These are phyloP conservation scores for Plasmopara viticola DNA, from an alignment of 352 stramenopile species.

Conservation along the genomic window DNA sequence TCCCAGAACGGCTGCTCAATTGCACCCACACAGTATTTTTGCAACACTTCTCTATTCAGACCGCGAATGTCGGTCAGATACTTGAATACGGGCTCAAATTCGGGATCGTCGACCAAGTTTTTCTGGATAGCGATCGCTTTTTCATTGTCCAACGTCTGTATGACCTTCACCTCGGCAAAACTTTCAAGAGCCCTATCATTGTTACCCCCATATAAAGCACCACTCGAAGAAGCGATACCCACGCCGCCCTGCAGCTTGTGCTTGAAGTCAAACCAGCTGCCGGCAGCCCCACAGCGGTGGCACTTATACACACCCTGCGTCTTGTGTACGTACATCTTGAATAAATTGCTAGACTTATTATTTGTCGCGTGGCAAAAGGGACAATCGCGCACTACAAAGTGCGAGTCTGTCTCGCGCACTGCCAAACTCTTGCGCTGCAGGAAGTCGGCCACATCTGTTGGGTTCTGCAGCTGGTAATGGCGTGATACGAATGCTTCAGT, in stretches of 20 bases:
- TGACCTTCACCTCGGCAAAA: slow-evolving; percentile 45
- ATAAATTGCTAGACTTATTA: slow-evolving; percentile 82
- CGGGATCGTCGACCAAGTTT: slow-evolving; percentile 63
- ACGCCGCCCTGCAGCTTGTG: slow-evolving; percentile 65
- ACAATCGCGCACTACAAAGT: slow-evolving; percentile 78
- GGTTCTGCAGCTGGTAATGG: slow-evolving; percentile 67
- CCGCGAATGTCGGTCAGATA: slow-evolving; percentile 72
- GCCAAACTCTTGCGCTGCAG: slow-evolving; percentile 66
- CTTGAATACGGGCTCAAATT: slow-evolving; percentile 51
- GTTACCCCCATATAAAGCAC: slow-evolving; percentile 30
- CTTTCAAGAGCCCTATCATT: slow-evolving; percentile 6
- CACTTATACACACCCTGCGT: slow-evolving; percentile 85
- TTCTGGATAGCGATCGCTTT: slow-evolving; percentile 83
- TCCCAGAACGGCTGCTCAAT: slow-evolving; percentile 84
- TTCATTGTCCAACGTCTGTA: slow-evolving; percentile 72
- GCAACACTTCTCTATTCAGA: slow-evolving; percentile 60
- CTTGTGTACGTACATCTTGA: slow-evolving; percentile 89
- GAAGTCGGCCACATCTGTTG: slow-evolving; percentile 59
- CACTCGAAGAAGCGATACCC: slow-evolving; percentile 32
- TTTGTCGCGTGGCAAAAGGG: slow-evolving; percentile 83
- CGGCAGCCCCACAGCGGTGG: slow-evolving; percentile 78
- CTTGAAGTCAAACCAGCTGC: slow-evolving; percentile 89
- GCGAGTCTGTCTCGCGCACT: slow-evolving; percentile 62
- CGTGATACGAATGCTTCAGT: slow-evolving; percentile 68
- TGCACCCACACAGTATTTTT: slow-evolving; percentile 86